Conservation (phyloP, 2,329 filamentous ascomycete genomes). For the Aureobasidium sp. region DNA sequence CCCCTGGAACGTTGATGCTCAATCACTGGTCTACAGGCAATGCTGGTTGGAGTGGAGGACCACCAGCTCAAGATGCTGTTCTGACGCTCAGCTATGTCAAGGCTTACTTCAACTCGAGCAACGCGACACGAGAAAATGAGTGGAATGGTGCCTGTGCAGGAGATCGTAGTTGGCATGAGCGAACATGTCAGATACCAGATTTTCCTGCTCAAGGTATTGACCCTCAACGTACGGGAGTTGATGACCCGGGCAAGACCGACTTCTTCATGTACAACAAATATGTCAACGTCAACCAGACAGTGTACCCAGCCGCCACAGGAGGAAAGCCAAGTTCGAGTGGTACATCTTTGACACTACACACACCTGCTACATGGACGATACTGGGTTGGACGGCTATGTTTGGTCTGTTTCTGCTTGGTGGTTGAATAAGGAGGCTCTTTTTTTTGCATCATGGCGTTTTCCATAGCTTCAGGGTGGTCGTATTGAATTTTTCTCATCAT, state of each 20-base stretch:
- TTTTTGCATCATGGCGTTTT: background rate
- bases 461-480: background rate
- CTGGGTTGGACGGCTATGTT: background rate
- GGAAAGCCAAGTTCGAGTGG: background rate
- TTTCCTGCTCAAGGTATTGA: conserved; percentile 27
- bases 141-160: conserved; percentile 26
- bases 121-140: conserved; percentile 25
- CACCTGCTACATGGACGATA: background rate
- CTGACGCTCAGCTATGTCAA: conserved; percentile 63
- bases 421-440: background rate
- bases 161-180: conserved; percentile 20
- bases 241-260: conserved; percentile 28
- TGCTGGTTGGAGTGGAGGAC: conserved; percentile 60
- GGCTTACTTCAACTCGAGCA: conserved; percentile 69
- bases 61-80: conserved; percentile 53
- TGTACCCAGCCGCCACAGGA: conserved; percentile 11
- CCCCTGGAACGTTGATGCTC: conserved; percentile 58
- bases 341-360: background rate
- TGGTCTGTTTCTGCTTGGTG: background rate
- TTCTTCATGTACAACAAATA: conserved; percentile 36
- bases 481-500: background rate
- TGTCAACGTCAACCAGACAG: conserved; percentile 9
- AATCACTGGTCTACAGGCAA: conserved; percentile 76
- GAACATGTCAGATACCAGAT: conserved; percentile 43
- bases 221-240: conserved; percentile 14